Percentiles rank a stretch among this genome's conserved stretches.
Conservation (phyloP, 345 rosid species). For the Aquilaria sinensis region DNA sequence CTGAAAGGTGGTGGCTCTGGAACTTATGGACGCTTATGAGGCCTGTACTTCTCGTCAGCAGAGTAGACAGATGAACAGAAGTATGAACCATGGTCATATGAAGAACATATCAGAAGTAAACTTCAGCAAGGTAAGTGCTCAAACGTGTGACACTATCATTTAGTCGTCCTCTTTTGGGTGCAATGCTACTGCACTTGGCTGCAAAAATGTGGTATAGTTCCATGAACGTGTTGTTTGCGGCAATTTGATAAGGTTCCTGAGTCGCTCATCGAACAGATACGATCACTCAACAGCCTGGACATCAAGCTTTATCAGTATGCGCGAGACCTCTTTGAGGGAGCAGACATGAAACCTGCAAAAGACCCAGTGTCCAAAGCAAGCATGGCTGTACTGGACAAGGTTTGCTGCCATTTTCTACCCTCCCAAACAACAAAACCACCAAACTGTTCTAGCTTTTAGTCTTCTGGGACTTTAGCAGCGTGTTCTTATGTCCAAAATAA, state of each 20-base stretch:
- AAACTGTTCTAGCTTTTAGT: too few species aligned
- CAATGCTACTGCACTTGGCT: too few species aligned
- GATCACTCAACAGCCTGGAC: constrained; percentile 68
- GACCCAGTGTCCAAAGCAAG: constrained; percentile 26
- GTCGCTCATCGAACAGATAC: constrained; percentile 51
- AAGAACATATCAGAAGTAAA: constrained; percentile 79
- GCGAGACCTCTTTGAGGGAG: constrained; percentile 53
- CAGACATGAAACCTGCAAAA: constrained; percentile 26
- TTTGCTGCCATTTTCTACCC: not conserved
- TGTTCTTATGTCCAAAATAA: constrained; percentile 2
- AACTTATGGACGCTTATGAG: constrained; percentile 64
- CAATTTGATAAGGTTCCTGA: constrained; percentile 52
- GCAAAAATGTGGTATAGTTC: not conserved
- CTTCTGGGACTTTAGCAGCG: not conserved
- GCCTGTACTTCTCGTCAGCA: constrained; percentile 56
- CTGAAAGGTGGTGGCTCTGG: constrained; percentile 56
- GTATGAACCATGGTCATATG: constrained; percentile 38
- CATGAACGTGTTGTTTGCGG: constrained; percentile 30
- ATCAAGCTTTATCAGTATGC: constrained; percentile 80
- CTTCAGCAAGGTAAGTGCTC: constrained; percentile 53
- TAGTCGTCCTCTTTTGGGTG: too few species aligned
- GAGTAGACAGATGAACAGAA: constrained; percentile 53
- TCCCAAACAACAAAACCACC: too few species aligned
- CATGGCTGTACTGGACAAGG: not conserved
- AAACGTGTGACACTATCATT: too few species aligned